phyloP scores from a whole-genome alignment of 805 yeast genomes.

The Sugiyamaella floridensis region DNA sequence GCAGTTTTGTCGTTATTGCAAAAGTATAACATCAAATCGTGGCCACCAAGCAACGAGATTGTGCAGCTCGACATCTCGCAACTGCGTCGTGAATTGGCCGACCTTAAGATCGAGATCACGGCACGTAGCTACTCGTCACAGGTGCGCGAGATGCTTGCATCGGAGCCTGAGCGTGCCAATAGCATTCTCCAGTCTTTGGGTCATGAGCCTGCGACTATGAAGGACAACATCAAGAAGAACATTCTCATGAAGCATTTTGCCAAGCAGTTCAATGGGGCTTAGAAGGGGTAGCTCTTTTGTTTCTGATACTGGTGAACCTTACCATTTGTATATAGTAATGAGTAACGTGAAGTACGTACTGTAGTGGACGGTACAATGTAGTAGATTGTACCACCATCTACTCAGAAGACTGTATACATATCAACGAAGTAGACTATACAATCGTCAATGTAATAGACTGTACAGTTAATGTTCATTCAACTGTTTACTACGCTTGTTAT shows the following conservation, averaged over 20 bases:
- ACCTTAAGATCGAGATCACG: conserved; percentile 32
- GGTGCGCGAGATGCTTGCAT: conserved; percentile 26
- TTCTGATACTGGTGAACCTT: neutral
- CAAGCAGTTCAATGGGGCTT: conserved; percentile 23
- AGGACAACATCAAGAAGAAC: conserved; percentile 59
- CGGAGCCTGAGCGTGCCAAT: conserved; percentile 33
- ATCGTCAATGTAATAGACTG: too few species aligned
- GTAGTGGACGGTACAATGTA: too few species aligned
- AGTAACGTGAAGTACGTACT: neutral
- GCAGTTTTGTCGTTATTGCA: conserved; percentile 8
- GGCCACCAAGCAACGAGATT: conserved; percentile 40
- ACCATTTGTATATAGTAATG: conserved; percentile 1
- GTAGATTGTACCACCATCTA: too few species aligned
- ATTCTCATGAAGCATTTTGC: conserved; percentile 58
- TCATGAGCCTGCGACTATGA: conserved; percentile 36
- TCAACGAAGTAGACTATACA: too few species aligned
- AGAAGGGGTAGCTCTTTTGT: neutral
- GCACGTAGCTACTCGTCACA: conserved; percentile 16
- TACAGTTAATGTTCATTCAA: too few species aligned
- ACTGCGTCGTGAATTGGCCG: conserved; percentile 33
- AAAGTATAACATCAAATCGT: conserved; percentile 41
- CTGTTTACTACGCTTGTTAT: neutral
- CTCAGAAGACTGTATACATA: too few species aligned
- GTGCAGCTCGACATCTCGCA: conserved; percentile 38
- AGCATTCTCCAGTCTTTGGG: conserved; percentile 34